Evolutionary conservation across 805 yeast genomes (phyloP), one percentile per base, ranked within the genome.

Genomic region (Debaryomyces tyrocola): DNA sequence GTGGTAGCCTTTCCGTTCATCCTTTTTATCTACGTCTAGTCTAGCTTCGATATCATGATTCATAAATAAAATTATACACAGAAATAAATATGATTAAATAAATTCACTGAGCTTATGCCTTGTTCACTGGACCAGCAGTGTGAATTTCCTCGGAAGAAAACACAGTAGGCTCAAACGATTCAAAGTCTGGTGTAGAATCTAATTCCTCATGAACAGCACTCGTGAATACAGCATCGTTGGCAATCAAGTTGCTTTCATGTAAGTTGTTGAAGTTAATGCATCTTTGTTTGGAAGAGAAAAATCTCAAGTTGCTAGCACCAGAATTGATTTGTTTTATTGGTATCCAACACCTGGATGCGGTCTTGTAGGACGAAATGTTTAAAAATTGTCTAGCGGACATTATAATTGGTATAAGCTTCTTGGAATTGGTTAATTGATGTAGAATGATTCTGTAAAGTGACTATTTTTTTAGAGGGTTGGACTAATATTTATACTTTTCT

Each of bases 41-140:
- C 7, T 7, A 24, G 10, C 10, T 24, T 24, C 4, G 27, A 24
- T 24, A 31, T 28, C 33, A 28, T 31, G 34, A 31, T 31, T 31
- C 34, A 31, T 31, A 31, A 31, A 31, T 31, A 24, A 24, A 24
- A 24, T 24, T 24, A 24, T 24, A 24, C 27, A 24, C 27, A 24
- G 27, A 24, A 24, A 24, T 24, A 24, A 24, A 24, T 24, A 24
- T 24, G 27, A 24, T 5, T 24, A 24, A 21, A 4, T 24, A 24
- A 24, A 24, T 24, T 24, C 27, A 24, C 3, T 24, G 7, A 24
- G 27, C 27, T 50, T 42, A 47, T 18, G 54, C 53, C 46, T 57
- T 62, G 48, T 66, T 70, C 48, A 69, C 75, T 48, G 76, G 75
- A 48, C 74, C 71, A 47, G 77, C 73, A 57, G 77, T 71, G 55